These are phyloP conservation scores for Botryotinia narcissicola DNA, from an alignment of 2,329 filamentous ascomycete species.

Conservation along the genomic window DNA sequence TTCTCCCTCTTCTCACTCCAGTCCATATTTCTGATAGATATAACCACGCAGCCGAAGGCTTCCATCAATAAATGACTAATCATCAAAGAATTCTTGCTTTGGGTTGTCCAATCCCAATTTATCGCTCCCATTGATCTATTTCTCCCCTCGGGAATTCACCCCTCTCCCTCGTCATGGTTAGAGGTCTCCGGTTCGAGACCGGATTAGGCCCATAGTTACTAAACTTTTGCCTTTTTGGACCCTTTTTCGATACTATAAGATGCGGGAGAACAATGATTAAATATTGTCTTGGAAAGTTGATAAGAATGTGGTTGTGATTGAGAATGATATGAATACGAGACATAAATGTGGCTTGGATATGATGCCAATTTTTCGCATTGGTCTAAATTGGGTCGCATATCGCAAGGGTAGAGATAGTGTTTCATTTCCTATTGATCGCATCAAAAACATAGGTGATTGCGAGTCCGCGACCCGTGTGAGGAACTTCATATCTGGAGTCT, in stretches of 20 bases:
- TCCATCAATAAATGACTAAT: not conserved
- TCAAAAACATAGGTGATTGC: not conserved
- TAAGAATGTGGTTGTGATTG: not conserved
- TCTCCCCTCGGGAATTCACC: no score
- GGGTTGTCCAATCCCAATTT: not conserved
- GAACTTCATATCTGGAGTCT: not conserved
- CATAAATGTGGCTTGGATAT: not conserved
- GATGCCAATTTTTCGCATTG: not conserved
- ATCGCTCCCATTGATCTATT: no score
- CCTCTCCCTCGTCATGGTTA: not conserved
- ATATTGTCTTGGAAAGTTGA: not conserved
- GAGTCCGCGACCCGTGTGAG: not conserved
- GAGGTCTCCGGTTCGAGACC: constrained; percentile 16
- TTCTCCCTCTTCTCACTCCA: not conserved
- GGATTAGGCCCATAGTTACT: not conserved
- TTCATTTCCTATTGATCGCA: not conserved
- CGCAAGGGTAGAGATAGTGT: not conserved
- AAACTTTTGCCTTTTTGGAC: not conserved
- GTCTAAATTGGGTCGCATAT: not conserved
- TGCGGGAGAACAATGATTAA: not conserved
- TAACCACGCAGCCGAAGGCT: accelerated
- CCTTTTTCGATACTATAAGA: not conserved
- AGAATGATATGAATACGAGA: not conserved
- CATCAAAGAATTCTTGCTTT: constrained; percentile 10
- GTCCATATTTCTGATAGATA: accelerated